Evolutionary conservation across 2,329 filamentous ascomycete species (phyloP), one percentile per base, ranked within the genome.

Genomic region (Microsporum audouinii): DNA sequence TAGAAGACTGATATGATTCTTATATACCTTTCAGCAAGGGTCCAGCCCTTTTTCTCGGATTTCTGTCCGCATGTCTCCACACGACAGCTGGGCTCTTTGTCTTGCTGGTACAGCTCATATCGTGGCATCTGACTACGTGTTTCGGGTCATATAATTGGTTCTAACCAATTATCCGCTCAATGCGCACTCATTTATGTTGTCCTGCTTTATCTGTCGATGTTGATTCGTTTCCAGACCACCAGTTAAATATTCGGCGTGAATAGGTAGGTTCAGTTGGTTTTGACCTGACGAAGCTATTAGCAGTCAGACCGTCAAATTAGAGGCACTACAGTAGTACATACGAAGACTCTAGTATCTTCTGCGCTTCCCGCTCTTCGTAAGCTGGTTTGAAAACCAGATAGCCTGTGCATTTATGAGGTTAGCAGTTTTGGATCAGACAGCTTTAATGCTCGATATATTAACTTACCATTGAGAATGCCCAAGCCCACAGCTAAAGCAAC

Each of bases 341-440:
- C 55, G 8, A 2, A 5, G 36, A 8, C n/a, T 29, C 55, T 33
- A 23, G 2, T 29, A 17, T n/a, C 38, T 65, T 67, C 57, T 71
- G 71, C 38, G 75, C 71, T 29, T 74, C 69, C 38, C 74, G 66
- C 55, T 76, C 68, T 49, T 71, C 67, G 51, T 76, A 71, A 23
- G 73, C 70, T 27, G 75, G 75, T 58, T 77, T 72, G 68, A 77
- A 77, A 60, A 71, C 72, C 64, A 76, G 73, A 65, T 77, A 76
- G 47, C 75, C 75, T 77, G 64, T 38, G 59, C 61, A 62, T 2
- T 8, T 34, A 14, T 38, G 36, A 12, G 1, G 27, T 39, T 41
- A 57, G 34, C 27, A n/a, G 47, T 33, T 36, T 17, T 41, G 6
- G n/a, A 58, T 8, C n/a, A 1, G 29, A 29, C 31, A 49, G 41